These are phyloP conservation scores for Eucommia ulmoides DNA, from an alignment of 257 asterid genomes.

Conservation along the genomic window DNA sequence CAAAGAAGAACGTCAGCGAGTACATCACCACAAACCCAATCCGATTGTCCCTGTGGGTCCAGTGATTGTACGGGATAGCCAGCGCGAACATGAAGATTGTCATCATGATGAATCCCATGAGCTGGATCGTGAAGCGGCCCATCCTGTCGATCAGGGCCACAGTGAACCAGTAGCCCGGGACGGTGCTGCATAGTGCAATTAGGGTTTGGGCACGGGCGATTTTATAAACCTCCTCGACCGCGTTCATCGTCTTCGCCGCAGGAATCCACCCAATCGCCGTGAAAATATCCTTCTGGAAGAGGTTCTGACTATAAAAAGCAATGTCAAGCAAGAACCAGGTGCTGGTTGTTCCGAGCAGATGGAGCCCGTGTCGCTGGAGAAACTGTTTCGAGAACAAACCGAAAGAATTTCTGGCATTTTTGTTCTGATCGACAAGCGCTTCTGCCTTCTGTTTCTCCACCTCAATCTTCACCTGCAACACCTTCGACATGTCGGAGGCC, in stretches of 20 bases:
- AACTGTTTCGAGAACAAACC: neutral
- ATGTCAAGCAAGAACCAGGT: conserved; percentile 3
- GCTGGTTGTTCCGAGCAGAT: neutral
- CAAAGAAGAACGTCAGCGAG: conserved; percentile 1
- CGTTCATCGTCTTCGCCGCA: neutral
- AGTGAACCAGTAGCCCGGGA: conserved; percentile 1
- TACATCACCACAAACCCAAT: neutral
- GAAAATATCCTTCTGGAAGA: neutral
- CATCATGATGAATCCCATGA: neutral
- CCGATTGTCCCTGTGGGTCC: conserved; percentile 2
- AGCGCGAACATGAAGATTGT: neutral
- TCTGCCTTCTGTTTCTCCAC: neutral
- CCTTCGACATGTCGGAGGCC: neutral
- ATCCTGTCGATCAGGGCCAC: conserved; percentile 1
- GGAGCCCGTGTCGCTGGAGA: conserved; percentile 1
- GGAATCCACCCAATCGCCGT: neutral
- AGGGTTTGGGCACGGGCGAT: neutral
- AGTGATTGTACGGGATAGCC: neutral
- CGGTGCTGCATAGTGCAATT: neutral
- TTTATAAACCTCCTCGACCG: neutral
- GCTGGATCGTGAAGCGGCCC: neutral
- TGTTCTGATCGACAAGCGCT: neutral
- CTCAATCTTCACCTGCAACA: neutral
- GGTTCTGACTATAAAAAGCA: neutral
- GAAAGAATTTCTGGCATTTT: neutral